A percentile compares a stretch with the other conserved stretches of the same genome.
Evolutionary conservation across 441 rosid species (phyloP).

Genomic region (Macaranga tanarius): DNA sequence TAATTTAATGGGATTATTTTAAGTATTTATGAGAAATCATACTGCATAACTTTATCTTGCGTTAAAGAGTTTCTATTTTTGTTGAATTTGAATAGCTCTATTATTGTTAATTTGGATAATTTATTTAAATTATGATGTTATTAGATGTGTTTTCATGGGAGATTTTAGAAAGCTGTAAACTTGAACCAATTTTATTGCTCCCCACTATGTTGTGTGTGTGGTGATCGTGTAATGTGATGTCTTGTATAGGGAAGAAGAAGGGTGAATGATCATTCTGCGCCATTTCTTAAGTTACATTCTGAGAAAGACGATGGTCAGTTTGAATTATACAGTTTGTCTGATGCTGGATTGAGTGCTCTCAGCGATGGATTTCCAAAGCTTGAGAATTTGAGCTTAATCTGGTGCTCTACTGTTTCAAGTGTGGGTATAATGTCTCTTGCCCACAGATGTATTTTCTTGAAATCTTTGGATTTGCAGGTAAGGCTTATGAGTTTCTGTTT

Average conservation of each 20-base stretch:
- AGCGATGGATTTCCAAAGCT: constrained; percentile 64
- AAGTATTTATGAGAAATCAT: no score
- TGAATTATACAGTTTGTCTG: constrained; percentile 58
- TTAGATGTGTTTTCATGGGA: no score
- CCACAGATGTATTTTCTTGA: constrained; percentile 55
- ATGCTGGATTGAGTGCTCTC: constrained; percentile 62
- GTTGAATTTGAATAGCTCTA: no score
- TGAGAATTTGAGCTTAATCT: constrained; percentile 75
- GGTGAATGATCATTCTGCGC: constrained; percentile 26
- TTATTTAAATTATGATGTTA: no score
- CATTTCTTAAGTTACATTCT: constrained; percentile 34
- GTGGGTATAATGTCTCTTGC: constrained; percentile 63
- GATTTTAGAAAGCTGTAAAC: no score
- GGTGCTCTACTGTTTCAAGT: constrained; percentile 80
- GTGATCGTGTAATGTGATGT: constrained; percentile 10
- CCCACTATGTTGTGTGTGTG: background rate
- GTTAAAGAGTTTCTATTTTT: no score
- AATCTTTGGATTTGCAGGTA: constrained; percentile 83
- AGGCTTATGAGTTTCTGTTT: background rate
- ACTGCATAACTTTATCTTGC: no score
- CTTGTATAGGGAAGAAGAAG: constrained; percentile 56
- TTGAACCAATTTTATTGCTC: background rate
- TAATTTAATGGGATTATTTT: no score
- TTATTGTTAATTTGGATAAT: no score
- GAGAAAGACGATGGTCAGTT: constrained; percentile 36